Evolutionary conservation across 2,329 filamentous ascomycete genomes (phyloP), one percentile per base, ranked within the genome.

Genomic region (Colletotrichum ledebouriae): DNA sequence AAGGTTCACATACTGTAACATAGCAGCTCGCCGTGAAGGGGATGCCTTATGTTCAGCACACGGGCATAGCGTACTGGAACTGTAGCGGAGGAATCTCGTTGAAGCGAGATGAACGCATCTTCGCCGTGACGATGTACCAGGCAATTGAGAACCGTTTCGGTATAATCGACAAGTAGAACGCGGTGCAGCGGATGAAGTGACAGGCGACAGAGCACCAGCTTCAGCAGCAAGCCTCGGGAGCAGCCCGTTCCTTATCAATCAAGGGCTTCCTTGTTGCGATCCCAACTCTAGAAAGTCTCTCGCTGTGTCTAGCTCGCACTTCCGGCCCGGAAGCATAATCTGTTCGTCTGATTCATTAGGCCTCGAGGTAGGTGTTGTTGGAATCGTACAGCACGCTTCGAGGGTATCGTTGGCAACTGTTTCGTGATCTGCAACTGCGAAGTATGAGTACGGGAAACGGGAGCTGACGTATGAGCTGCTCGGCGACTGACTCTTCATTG

Each of bases 1-100:
- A 44, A 34, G 46, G 62, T 64, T n/a, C 34, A 59, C 11, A 44
- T 64, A 25, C 5, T 64, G 34, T 64, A 50, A 29, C n/a, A 15
- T 37, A 4, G n/a, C 11, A 39, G 13, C 11, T 29, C 6, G 29
- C 9, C 29, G 7, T 29, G 7, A 42, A n/a, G 42, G 12, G n/a
- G n/a, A 3, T 6, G 15, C 6, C 15, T 37, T 11, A 10, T 20
- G 15, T 13, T n/a, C 29, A 34, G 15, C 6, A 17, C 12, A 1
- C 47, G 6, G 15, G n/a, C 10, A 53, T n/a, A 53, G 34, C 10
- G 25, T 10, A 17, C 29, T 9, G 12, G 50, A n/a, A 13, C 37
- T 39, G 37, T 39, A 29, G 29, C 29, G 7, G 9, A 29, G 29
- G 29, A 29, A 29, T 2, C 7, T 29, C 29, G 29, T 29, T 29